Evolutionary conservation across 768 basidiomycete species (phyloP).

Genomic region (Albatrellus ellisii): DNA sequence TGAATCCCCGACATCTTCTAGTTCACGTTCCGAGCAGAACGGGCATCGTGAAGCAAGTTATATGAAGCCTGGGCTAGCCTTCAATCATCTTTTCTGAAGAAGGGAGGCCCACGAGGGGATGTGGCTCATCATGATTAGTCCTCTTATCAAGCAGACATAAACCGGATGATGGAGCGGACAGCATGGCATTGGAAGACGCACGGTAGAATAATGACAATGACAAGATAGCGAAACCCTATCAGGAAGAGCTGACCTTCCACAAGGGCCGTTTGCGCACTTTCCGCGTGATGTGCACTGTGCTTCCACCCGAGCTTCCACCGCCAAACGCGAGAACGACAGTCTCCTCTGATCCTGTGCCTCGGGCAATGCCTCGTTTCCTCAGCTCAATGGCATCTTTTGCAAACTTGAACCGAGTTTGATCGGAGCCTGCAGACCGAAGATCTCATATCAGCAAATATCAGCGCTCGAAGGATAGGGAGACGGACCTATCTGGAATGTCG

Average conservation of each 20-base stretch:
- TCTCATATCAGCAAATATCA: neutral
- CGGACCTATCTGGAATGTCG: conserved; percentile 68
- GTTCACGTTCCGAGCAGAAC: too few species aligned
- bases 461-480: conserved; percentile 1
- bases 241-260: conserved; percentile 27
- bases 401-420: conserved; percentile 84
- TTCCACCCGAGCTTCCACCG: conserved; percentile 50
- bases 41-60: too few species aligned
- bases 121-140: too few species aligned
- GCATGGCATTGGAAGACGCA: conserved; percentile 1
- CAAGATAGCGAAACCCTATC: neutral
- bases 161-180: too few species aligned
- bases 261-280: conserved; percentile 44
- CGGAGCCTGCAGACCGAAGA: conserved; percentile 36
- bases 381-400: conserved; percentile 81
- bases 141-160: neutral
- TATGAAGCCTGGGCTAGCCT: too few species aligned
- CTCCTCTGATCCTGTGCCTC: conserved; percentile 65
- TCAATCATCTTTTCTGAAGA: neutral
- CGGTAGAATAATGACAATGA: neutral
- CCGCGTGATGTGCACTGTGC: conserved; percentile 77
- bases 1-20: too few species aligned
- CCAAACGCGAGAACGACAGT: conserved; percentile 90
- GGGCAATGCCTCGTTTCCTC: conserved; percentile 66
- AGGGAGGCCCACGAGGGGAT: too few species aligned